Conservation (phyloP, 352 stramenopile species). For the Phytophthora syringae region DNA sequence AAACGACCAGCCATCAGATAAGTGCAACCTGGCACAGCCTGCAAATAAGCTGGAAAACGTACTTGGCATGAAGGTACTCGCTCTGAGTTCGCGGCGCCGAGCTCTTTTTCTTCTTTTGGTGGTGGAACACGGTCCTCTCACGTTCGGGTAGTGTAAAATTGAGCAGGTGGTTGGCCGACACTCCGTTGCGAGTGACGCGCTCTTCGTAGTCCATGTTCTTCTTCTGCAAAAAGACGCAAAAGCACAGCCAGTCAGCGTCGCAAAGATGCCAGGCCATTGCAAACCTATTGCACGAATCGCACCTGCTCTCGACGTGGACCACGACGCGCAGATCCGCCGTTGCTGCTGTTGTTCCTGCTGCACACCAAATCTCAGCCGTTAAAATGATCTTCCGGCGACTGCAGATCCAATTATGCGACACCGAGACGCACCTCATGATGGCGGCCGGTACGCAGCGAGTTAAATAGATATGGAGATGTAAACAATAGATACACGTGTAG, state of each 20-base stretch:
- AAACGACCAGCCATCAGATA: not conserved
- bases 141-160: slow-evolving; percentile 85
- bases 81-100: slow-evolving; percentile 68
- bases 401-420: not conserved
- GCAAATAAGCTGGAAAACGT: slow-evolving; percentile 19
- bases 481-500: slow-evolving; percentile 31
- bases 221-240: slow-evolving; percentile 38
- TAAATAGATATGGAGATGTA: slow-evolving; percentile 50
- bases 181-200: slow-evolving; percentile 64
- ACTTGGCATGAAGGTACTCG: slow-evolving; percentile 90
- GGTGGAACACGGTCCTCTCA: slow-evolving; percentile 47
- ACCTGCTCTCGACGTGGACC: slow-evolving; percentile 52
- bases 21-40: not conserved
- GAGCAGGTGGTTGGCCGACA: slow-evolving; percentile 85
- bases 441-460: slow-evolving; percentile 1
- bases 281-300: not conserved
- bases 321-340: slow-evolving; percentile 31
- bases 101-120: slow-evolving; percentile 77
- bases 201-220: slow-evolving; percentile 62
- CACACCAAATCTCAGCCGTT: slow-evolving; percentile 1
- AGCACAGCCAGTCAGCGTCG: slow-evolving; percentile 10
- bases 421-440: slow-evolving; percentile 54
- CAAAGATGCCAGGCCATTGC: slow-evolving; percentile 1
- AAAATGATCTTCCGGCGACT: not conserved
- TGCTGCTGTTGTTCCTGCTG: slow-evolving; percentile 40